These are phyloP conservation scores for Camelina laxa DNA, from an alignment of 345 rosid genomes.

Conservation along the genomic window DNA sequence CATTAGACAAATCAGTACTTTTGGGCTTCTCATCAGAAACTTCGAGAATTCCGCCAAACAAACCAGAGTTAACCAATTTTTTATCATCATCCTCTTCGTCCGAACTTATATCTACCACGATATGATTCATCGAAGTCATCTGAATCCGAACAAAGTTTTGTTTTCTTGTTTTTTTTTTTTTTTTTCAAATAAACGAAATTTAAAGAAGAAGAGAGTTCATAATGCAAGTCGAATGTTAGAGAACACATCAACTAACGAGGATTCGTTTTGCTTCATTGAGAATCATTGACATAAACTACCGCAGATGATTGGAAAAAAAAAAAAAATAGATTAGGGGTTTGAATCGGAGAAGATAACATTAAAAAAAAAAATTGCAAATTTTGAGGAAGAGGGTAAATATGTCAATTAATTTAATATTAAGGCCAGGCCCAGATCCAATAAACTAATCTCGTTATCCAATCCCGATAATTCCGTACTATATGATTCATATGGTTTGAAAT, in stretches of 20 bases:
- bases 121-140: conserved; percentile 15
- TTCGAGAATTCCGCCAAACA: not conserved
- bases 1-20: not conserved
- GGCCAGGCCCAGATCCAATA: conserved; percentile 32
- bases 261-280: not conserved
- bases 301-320: not conserved
- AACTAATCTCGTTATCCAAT: conserved; percentile 7
- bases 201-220: conserved; percentile 7
- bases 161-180: too few species aligned
- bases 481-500: too few species aligned
- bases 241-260: not conserved
- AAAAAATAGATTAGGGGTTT: conserved; percentile 18
- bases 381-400: not conserved
- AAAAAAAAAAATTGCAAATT: not conserved
- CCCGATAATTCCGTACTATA: not conserved
- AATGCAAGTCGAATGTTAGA: not conserved
- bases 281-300: not conserved
- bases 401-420: not conserved
- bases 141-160: not conserved
- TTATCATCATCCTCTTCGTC: conserved; percentile 24
- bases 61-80: not conserved
- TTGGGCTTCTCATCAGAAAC: conserved; percentile 8
- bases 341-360: not conserved
- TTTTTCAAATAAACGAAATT: not conserved
- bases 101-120: conserved; percentile 34